These are phyloP conservation scores for Leucaena leucocephala DNA, from an alignment of 306 rosid genomes.

Conservation along the genomic window DNA sequence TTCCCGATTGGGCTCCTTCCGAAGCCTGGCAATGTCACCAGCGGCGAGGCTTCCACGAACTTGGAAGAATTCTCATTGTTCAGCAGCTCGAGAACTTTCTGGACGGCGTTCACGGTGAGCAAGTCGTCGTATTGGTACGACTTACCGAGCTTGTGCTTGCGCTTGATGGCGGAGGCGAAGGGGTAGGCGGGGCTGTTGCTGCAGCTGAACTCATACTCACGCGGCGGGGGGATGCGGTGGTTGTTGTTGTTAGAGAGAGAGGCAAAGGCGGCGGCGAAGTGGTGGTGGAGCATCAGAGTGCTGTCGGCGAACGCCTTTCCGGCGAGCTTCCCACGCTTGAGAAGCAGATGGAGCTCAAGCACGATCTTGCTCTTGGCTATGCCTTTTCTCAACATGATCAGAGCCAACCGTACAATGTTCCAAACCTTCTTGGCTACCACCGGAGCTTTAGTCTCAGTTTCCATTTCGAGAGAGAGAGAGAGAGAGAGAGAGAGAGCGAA, in stretches of 20 bases:
- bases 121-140: constrained; percentile 53
- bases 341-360: constrained; percentile 54
- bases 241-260: constrained; percentile 49
- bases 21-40: constrained; percentile 64
- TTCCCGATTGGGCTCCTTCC: constrained; percentile 70
- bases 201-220: constrained; percentile 95
- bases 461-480: constrained; percentile 48
- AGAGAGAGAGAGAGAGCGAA: not conserved
- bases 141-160: constrained; percentile 38
- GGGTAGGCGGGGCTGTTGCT: constrained; percentile 77
- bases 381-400: constrained; percentile 69
- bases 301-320: constrained; percentile 60
- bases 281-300: constrained; percentile 49
- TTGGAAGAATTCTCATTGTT: constrained; percentile 26
- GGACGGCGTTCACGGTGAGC: constrained; percentile 51
- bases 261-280: constrained; percentile 49
- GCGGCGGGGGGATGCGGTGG: constrained; percentile 55
- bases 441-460: constrained; percentile 53
- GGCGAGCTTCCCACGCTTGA: constrained; percentile 78
- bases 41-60: constrained; percentile 62
- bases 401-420: constrained; percentile 59
- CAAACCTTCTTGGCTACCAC: constrained; percentile 63
- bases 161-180: constrained; percentile 43
- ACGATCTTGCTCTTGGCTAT: constrained; percentile 64
- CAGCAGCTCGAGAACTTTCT: constrained; percentile 66